These are phyloP conservation scores for Arctium minus DNA, from an alignment of 129 eudicot genomes.

Conservation along the genomic window DNA sequence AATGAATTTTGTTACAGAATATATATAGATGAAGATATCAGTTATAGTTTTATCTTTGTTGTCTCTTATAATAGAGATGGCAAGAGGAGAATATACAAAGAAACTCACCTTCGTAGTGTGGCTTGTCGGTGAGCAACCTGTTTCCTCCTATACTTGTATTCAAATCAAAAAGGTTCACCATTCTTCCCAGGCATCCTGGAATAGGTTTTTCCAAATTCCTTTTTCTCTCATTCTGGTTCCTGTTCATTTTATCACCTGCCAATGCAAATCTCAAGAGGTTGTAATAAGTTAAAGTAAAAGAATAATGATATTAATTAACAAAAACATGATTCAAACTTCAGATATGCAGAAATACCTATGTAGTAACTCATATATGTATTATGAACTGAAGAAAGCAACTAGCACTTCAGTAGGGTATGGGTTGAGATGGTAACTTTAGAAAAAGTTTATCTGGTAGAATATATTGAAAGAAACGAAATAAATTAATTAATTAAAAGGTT, in stretches of 20 bases:
- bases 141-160: conserved; percentile 54
- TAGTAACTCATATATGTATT: neutral
- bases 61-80: neutral
- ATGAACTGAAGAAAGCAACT: neutral
- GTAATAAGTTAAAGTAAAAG: neutral
- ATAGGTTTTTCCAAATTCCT: conserved; percentile 42
- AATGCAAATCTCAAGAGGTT: neutral
- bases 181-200: conserved; percentile 87
- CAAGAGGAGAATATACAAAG: neutral
- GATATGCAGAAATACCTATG: neutral
- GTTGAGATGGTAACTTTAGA: neutral
- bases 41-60: neutral
- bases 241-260: conserved; percentile 70
- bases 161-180: conserved; percentile 82
- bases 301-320: neutral
- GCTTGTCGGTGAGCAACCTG: conserved; percentile 71
- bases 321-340: neutral
- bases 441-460: conserved; percentile 14
- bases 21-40: neutral
- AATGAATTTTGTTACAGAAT: neutral
- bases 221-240: conserved; percentile 40
- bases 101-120: conserved; percentile 61
- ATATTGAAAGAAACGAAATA: conserved; percentile 7
- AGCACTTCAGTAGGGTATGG: neutral
- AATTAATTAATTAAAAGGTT: conserved; percentile 1